Base-by-base conservation (phyloP, 805 yeast genomes). In the Zygosaccharomyces pseudorouxii region DNA sequence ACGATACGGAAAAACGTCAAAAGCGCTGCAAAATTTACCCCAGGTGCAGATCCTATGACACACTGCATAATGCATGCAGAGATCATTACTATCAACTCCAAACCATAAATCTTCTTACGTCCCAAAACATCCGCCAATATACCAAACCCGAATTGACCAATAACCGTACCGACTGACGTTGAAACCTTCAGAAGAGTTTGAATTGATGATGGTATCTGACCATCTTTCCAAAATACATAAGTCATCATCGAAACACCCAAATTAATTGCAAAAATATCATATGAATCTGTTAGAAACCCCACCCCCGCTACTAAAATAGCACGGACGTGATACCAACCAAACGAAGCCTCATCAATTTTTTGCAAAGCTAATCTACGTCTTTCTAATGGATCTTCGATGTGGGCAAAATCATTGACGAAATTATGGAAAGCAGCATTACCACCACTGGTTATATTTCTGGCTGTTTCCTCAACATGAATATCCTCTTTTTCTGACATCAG, bases 211-310 rank as follows among this genome's bases (percentile, higher is more conserved):
- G 96, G 95, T 51, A 82, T 78, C 22, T 52, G 41, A 48, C 78
- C 76, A 14, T 67, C 70, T 12, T 41, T 41, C 89, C 90, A 89
- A 75, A 69, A 86, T 47, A 83, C 95, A 60, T 84, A 81, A 29
- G 79, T 68, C 77, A 89, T 70, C 90, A 89, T 87, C 46, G 90
- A 63, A 47, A 86, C 71, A 68, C 86, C 92, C 73, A 89, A 73
- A 70, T 85, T 86, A 60, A 89, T 89, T 57, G 96, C 90, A 62
- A 89, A 89, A 57, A 89, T 86, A 75, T 89, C 96, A 70, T 89
- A 89, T 48, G 96, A 81, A 71, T 89, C 97, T 25, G 96, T 89
- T 71, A 89, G 69, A 80, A 89, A 89, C 67, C 97, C 97, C 56
- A 89, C 93, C 75, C 97, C 89, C 10, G 96, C 95, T 65, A 87